Conservation (phyloP, 345 rosid genomes). For the Fremontodendron californicum region DNA sequence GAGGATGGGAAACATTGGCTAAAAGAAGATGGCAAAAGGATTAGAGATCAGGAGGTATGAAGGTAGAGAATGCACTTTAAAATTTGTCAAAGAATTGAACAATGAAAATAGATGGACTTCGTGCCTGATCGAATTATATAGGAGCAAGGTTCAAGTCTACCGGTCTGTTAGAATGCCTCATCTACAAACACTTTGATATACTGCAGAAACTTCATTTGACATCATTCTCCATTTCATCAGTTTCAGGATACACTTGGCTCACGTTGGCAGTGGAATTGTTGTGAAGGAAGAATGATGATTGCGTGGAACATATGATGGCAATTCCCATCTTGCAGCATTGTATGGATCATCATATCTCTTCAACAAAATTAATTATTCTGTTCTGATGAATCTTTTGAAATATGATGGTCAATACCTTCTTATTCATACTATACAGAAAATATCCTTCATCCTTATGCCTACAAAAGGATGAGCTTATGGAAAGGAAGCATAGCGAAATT, state of each 20-base stretch:
- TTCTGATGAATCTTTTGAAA: conserved; percentile 51
- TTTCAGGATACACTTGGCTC: conserved; percentile 63
- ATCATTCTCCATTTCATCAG: conserved; percentile 34
- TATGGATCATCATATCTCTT: conserved; percentile 65
- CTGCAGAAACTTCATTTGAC: conserved; percentile 28
- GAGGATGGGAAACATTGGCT: conserved; percentile 56
- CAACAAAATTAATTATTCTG: conserved; percentile 33
- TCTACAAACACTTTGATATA: too few species aligned
- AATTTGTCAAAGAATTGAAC: too few species aligned
- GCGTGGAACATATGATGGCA: conserved; percentile 81
- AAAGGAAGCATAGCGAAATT: conserved; percentile 32
- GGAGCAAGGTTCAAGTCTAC: conserved; percentile 14
- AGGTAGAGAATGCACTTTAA: conserved; percentile 25
- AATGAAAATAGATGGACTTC: too few species aligned
- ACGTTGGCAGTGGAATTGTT: conserved; percentile 33
- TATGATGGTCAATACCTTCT: conserved; percentile 49
- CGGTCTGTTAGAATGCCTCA: too few species aligned
- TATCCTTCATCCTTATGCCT: conserved; percentile 16
- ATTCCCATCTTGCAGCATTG: conserved; percentile 60
- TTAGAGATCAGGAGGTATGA: conserved; percentile 63
- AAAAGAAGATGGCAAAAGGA: conserved; percentile 42
- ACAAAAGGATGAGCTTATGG: conserved; percentile 25
- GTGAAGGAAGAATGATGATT: conserved; percentile 47
- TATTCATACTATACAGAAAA: conserved; percentile 29
- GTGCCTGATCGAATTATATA: too few species aligned